phyloP scores from a whole-genome alignment of 2,329 filamentous ascomycete species.

The Aspergillus vadensis region DNA sequence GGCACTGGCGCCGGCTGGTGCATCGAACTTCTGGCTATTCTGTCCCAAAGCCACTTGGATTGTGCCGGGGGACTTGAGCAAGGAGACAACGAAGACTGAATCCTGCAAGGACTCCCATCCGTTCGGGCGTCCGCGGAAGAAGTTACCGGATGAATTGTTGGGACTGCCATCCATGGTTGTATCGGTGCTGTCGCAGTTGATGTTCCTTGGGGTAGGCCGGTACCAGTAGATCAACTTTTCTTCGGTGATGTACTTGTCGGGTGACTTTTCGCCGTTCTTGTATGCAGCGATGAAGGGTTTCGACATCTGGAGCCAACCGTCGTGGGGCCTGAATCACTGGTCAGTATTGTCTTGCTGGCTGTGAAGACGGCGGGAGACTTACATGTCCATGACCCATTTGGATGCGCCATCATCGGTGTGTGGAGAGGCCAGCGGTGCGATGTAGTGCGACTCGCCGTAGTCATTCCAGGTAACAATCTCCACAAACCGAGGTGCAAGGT shows the following conservation, averaged over 20 bases:
- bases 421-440: constrained; percentile 51
- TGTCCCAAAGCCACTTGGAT: constrained; percentile 52
- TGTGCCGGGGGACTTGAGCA: constrained; percentile 50
- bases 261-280: constrained; percentile 47
- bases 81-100: constrained; percentile 55
- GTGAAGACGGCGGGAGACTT: constrained; percentile 16
- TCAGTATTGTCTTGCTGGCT: background rate
- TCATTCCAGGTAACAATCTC: constrained; percentile 55
- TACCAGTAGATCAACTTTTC: constrained; percentile 61
- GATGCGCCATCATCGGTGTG: constrained; percentile 44
- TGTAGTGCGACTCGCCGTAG: constrained; percentile 59
- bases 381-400: constrained; percentile 56
- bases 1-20: constrained; percentile 50
- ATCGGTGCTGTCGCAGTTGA: constrained; percentile 57
- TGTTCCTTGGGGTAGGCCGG: constrained; percentile 50
- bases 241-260: constrained; percentile 44
- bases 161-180: constrained; percentile 49
- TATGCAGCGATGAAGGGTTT: constrained; percentile 58
- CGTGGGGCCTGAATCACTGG: constrained; percentile 46
- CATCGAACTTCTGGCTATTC: constrained; percentile 48
- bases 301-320: constrained; percentile 57
- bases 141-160: constrained; percentile 53
- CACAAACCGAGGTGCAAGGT: constrained; percentile 52
- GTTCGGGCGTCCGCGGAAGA: constrained; percentile 55
- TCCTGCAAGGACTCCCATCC: constrained; percentile 55